A percentile compares a stretch with the other conserved stretches of the same genome.
Evolutionary conservation across 192 early-diverging fungal species (phyloP).

Genomic region (Backusella morwellensis): DNA sequence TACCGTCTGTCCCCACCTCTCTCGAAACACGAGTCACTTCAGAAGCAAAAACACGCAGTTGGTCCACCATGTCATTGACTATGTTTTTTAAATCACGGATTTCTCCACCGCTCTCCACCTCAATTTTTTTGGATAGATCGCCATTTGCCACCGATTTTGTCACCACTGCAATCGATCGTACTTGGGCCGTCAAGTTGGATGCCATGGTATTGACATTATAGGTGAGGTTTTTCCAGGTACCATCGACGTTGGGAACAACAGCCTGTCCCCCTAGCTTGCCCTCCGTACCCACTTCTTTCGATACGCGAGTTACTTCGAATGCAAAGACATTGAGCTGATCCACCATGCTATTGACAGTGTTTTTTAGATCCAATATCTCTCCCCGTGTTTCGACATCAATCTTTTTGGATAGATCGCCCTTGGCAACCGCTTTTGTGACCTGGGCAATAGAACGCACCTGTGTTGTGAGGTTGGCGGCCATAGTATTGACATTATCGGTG

Average conservation of each 20-base stretch:
- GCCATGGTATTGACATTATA: slow-evolving; percentile 75
- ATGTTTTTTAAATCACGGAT: slow-evolving; percentile 64
- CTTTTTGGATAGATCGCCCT: slow-evolving; percentile 53
- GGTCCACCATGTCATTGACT: slow-evolving; percentile 70
- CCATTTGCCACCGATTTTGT: slow-evolving; percentile 66
- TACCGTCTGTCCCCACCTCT: slow-evolving; percentile 62
- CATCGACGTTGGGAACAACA: slow-evolving; percentile 54
- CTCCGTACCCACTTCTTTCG: slow-evolving; percentile 65
- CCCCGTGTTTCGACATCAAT: slow-evolving; percentile 55
- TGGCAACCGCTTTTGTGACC: slow-evolving; percentile 59
- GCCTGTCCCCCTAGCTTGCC: slow-evolving; percentile 68
- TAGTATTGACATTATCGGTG: slow-evolving; percentile 65
- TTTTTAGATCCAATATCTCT: slow-evolving; percentile 55
- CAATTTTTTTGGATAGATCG: slow-evolving; percentile 60
- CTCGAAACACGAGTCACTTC: slow-evolving; percentile 64
- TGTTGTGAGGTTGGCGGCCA: slow-evolving; percentile 59
- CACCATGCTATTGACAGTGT: slow-evolving; percentile 59
- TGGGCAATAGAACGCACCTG: slow-evolving; percentile 63
- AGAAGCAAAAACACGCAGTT: slow-evolving; percentile 52
- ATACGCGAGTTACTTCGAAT: slow-evolving; percentile 46
- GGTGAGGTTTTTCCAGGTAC: slow-evolving; percentile 65
- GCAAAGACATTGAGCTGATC: slow-evolving; percentile 42
- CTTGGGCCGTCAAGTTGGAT: slow-evolving; percentile 63
- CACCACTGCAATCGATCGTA: slow-evolving; percentile 65
- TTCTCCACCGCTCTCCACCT: slow-evolving; percentile 65